Evolutionary conservation across 176 grass and related monocot genomes (phyloP), one percentile per base, ranked within the genome.

Genomic region (Juncus inflexus): DNA sequence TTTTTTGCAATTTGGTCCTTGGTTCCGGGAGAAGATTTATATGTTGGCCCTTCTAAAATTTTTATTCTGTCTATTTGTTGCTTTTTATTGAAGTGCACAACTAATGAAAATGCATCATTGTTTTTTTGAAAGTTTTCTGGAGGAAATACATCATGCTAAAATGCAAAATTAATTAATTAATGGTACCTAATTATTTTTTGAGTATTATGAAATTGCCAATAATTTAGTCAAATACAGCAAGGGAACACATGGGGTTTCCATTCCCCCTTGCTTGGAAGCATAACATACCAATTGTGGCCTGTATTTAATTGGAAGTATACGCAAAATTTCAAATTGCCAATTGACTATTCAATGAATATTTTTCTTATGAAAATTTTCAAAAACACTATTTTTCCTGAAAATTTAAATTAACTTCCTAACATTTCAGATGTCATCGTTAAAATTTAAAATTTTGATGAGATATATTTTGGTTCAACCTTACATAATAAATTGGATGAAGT

Each of bases 291-390:
- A 15, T 59, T 71, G 67, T 71, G 67, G 67, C 38, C 12, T 37
- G 9, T 59, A 71, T 75, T 75, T n/a, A 53, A 14, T 75, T 65
- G 72, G 16, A 75, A 65, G 60, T 15, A 64, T 64, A 35, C 57
- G 37, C 28, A 64, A 50, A 28, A 75, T 43, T 62, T 65, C 42
- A 50, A 40, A 49, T 28, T 55, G 7, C 28, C 59, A 62, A 37
- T 37, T 62, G n/a, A 10, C 28, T 15, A 15, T 62, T 35, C n/a
- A 39, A 13, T 8, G 11, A 62, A 5, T 11, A 15, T 1, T 47
- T 47, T 47, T 47, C 43, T 47, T 47, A 47, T 47, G 19, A 28
- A 28, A 28, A 28, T 28, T 28, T 28, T 28, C 19, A 28, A 28
- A 28, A 28, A 28, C 19, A 28, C 19, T 28, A 28, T 28, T 28